These are phyloP conservation scores for Closterium sp. DNA, from an alignment of 139 green algal genomes.

Conservation along the genomic window DNA sequence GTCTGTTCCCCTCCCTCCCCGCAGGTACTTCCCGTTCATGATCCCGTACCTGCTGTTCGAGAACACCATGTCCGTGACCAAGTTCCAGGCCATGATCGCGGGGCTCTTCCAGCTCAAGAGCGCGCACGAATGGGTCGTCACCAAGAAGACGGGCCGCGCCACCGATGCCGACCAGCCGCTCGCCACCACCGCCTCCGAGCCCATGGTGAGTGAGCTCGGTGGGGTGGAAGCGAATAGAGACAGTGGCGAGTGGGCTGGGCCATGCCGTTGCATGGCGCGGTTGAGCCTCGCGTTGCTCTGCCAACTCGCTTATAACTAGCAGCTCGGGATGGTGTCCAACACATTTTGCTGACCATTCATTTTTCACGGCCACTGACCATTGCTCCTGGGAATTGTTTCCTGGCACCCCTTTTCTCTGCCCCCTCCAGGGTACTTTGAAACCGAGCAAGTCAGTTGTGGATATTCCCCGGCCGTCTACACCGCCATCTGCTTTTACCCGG, in stretches of 20 bases:
- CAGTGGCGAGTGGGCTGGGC: neutral
- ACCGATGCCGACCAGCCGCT: conserved; percentile 22
- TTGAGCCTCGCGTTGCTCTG: no score
- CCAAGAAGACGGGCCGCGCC: conserved; percentile 63
- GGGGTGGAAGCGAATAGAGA: neutral
- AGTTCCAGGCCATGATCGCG: conserved; percentile 66
- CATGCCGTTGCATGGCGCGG: no score
- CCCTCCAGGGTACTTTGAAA: neutral
- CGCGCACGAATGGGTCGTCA: conserved; percentile 85
- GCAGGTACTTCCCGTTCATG: conserved; percentile 51
- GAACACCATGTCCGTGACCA: conserved; percentile 85
- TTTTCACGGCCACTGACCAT: no score
- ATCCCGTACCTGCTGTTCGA: conserved; percentile 82
- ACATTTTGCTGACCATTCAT: no score
- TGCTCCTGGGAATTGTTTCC: no score
- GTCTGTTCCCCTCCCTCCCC: no score
- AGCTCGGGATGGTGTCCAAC: no score
- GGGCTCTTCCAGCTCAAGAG: conserved; percentile 53
- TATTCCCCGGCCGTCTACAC: neutral
- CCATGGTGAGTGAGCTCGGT: neutral
- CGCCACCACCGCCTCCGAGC: neutral
- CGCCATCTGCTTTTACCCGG: neutral
- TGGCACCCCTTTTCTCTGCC: neutral
- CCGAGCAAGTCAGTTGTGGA: neutral
- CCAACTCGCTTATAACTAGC: no score